Evolutionary conservation across 345 rosid genomes (phyloP), one percentile per base, ranked within the genome.

Genomic region (Laguncularia racemosa): DNA sequence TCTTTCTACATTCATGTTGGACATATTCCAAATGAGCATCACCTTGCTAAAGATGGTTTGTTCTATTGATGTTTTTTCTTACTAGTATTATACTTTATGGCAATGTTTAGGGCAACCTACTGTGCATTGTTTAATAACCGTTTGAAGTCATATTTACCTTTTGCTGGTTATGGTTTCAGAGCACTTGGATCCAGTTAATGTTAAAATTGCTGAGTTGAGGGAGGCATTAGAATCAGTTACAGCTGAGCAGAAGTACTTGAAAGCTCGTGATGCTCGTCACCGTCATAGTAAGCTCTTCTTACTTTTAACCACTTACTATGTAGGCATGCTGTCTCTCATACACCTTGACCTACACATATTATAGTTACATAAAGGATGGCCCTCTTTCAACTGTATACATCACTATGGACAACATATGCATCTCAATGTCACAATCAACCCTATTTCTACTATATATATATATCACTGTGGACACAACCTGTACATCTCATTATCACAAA

Each of bases 1-100:
- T 85, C 99, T 50, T 93, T 89, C 73, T 76, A 89, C 57, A 93
- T 93, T 67, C 99, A 89, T 50, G 95, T 84, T 53, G 97, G 99
- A 19, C 99, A 93, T 58, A 93, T 93, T 67, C 97, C 96, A 50
- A 89, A 78, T 33, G 90, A 89, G 76, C 96, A 89, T 70, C 84
- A 83, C 74, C 84, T 93, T 16, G 97, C 97, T 48, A 93, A 93
- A 79, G 97, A 93, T 60, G 97, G 99, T 92, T 48, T 45, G 60
- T 67, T 26, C 20, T 17, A 45, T 48, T 2, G 21, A 10, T 3
- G 44, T 50, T 11, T 23, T 33, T 33, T 33, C 40, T 33, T 33
- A 33, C 40, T 1, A 33, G 40, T 33, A 33, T 33, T 33, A 33
- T 33, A 33, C 40, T 33, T 33, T 33, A 33, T 33, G 9, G 7